Percentiles rank a stretch among this genome's conserved stretches.
Evolutionary conservation across 2,329 filamentous ascomycete species (phyloP).

Genomic region (Penicillium sclerotiorum): DNA sequence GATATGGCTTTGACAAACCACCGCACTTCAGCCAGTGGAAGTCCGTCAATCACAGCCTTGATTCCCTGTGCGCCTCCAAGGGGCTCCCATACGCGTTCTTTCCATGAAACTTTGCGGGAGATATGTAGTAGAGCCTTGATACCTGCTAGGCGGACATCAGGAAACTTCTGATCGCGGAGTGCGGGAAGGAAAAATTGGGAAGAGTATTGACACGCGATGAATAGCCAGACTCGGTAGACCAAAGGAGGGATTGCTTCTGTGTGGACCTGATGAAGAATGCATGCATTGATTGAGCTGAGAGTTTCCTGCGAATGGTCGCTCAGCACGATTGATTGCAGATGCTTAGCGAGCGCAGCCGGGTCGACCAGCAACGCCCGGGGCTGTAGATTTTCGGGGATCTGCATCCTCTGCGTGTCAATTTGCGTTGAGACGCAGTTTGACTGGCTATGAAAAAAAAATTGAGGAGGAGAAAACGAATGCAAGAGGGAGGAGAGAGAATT

Average conservation of each 20-base stretch:
- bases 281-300: background rate
- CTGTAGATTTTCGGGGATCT: background rate
- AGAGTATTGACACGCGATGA: background rate
- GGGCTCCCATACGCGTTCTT: background rate
- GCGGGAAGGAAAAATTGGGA: background rate
- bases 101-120: background rate
- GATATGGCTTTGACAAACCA: background rate
- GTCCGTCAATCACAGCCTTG: background rate
- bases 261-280: background rate
- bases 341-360: background rate
- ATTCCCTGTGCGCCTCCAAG: background rate
- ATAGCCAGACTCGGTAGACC: background rate
- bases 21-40: background rate
- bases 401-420: no score
- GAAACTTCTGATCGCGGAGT: background rate
- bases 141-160: background rate
- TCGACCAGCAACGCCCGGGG: background rate
- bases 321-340: background rate
- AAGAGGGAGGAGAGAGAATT: no score
- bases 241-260: background rate
- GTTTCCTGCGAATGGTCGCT: background rate
- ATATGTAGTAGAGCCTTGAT: background rate
- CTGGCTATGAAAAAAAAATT: no score
- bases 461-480: no score
- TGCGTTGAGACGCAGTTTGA: no score